Base-by-base conservation (phyloP, 1,139 yeast species). In the Saccharomyces pastorianus region DNA sequence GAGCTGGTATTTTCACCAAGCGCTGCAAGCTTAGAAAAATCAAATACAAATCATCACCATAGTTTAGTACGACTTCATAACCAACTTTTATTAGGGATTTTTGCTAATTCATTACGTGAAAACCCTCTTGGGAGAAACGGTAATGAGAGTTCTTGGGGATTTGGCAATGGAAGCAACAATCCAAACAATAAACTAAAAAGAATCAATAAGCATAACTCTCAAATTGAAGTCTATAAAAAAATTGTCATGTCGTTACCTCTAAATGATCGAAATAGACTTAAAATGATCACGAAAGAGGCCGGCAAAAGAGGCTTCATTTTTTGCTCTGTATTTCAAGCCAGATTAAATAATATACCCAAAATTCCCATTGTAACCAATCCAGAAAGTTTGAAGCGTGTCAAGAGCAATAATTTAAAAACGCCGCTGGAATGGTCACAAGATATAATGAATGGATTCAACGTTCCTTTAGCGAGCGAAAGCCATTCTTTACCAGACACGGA, bases 391-490 rank as follows among this genome's bases (percentile, higher is more conserved):
- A 84, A 81, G 59, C 76, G 79, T 57, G 82, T 69, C 6, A 66
- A 66, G 47, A 58, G 61, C 31, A 66, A 67, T 50, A 67, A 67
- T 53, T 50, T 67, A 76, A 83, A 64, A 79, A 83, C 70, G 74
- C 90, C 61, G 79, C 83, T 53, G 26, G 85, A 85, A 62, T 90
- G 96, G 95, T 90, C 95, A 29, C 96, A 90, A 69, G 99, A 95
- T 67, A 90, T 93, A 27, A 80, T 86, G 51, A 91, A 85, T 65
- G 95, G 95, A n/a, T 81, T 89, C 54, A 89, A 88, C 62, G 82
- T 95, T 2, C 95, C 95, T 4, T 75, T 93, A 44, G 80, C 95
- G 1, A 77, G 89, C 0, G 96, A 91, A 61, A 77, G 81, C 46
- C 88, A 77, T 66, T 93, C 93, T 59, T 71, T 93, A 13, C 98